These are phyloP conservation scores for Hymenoscyphus repandus DNA, from an alignment of 2,329 filamentous ascomycete genomes.

Conservation along the genomic window DNA sequence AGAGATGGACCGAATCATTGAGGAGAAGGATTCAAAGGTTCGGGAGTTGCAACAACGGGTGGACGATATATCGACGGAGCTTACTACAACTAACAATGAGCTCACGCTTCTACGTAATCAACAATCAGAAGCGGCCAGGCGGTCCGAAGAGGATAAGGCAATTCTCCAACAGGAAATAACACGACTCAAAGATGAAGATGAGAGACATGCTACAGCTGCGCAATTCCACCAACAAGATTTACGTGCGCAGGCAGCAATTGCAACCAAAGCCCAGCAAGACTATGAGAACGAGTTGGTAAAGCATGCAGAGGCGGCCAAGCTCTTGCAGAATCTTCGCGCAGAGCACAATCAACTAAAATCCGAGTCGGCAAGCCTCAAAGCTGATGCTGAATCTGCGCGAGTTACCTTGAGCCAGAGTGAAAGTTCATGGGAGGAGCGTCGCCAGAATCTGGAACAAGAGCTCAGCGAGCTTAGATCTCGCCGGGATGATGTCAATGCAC, in stretches of 20 bases:
- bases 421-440: conserved; percentile 80
- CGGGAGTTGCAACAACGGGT: conserved; percentile 77
- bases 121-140: conserved; percentile 67
- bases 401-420: conserved; percentile 74
- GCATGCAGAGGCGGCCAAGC: conserved; percentile 90
- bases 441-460: conserved; percentile 77
- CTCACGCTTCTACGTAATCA: conserved; percentile 74
- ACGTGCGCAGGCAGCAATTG: conserved; percentile 88
- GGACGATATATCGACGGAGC: conserved; percentile 76
- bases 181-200: conserved; percentile 77
- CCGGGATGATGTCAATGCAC: conserved; percentile 77
- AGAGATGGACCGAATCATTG: conserved; percentile 71
- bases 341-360: conserved; percentile 81
- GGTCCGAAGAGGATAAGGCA: conserved; percentile 76
- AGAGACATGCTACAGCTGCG: conserved; percentile 71
- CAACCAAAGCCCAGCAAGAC: conserved; percentile 85
- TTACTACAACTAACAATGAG: conserved; percentile 76
- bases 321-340: conserved; percentile 69
- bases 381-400: conserved; percentile 82
- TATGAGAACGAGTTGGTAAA: conserved; percentile 94
- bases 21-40: conserved; percentile 74
- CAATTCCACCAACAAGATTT: conserved; percentile 87
- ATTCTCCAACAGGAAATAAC: conserved; percentile 73
- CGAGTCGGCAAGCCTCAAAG: conserved; percentile 66
- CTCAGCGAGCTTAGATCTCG: conserved; percentile 71